Evolutionary conservation across 2,329 filamentous ascomycete species (phyloP).

Genomic region (Phialocephala subalpina): DNA sequence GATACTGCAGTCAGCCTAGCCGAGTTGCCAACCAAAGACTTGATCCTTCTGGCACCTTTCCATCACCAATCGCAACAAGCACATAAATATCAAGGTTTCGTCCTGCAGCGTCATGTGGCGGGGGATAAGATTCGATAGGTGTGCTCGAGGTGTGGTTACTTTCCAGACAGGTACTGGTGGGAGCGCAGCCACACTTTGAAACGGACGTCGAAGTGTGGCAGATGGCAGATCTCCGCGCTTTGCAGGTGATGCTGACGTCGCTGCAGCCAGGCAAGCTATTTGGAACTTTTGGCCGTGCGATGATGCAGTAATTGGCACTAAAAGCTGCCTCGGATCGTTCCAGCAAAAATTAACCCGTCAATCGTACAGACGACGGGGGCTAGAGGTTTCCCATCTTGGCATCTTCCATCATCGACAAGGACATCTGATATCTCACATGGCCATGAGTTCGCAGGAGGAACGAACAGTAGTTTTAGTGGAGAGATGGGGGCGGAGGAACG

Average conservation of each 20-base stretch:
- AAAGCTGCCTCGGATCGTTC: conserved; percentile 20
- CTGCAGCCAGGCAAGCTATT: conserved; percentile 8
- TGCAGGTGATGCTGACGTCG: conserved; percentile 17
- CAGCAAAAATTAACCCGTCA: conserved; percentile 14
- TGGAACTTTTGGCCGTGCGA: not conserved
- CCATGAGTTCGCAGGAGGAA: conserved; percentile 15
- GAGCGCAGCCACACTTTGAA: not conserved
- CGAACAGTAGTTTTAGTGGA: not conserved
- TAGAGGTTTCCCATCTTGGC: no score
- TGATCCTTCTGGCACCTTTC: not conserved
- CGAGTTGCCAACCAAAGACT: not conserved
- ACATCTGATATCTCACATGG: conserved; percentile 4
- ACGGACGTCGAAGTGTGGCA: conserved; percentile 8
- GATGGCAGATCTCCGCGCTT: no score
- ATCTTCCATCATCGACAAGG: not conserved
- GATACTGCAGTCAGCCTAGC: conserved; percentile 1
- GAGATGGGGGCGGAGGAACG: not conserved
- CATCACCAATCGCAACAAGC: not conserved
- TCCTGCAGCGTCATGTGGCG: conserved; percentile 10
- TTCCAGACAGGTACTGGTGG: not conserved
- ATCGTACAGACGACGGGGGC: not conserved
- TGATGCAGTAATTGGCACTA: conserved; percentile 15
- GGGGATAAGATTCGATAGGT: not conserved
- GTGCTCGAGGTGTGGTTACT: not conserved
- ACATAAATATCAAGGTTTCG: conserved; percentile 4